phyloP scores from a whole-genome alignment of 2,329 filamentous ascomycete species.

The Bipolaris gigantea region DNA sequence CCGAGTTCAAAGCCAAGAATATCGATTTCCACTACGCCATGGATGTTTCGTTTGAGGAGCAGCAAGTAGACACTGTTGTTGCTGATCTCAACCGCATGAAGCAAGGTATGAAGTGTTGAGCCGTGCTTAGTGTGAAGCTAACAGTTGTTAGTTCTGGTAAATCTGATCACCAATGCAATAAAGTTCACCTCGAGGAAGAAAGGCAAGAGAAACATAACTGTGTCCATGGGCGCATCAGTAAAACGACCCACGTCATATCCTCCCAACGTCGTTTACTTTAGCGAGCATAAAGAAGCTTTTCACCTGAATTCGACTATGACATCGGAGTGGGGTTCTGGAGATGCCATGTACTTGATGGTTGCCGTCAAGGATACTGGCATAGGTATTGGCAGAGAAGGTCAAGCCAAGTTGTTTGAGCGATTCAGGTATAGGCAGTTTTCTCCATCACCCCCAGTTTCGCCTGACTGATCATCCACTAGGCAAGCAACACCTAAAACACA shows the following conservation, averaged over 20 bases:
- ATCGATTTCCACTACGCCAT: slow-evolving; percentile 46
- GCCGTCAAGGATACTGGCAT: slow-evolving; percentile 50
- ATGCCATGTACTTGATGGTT: slow-evolving; percentile 48
- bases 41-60: slow-evolving; percentile 46
- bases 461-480: slow-evolving; percentile 16
- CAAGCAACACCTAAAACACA: slow-evolving; percentile 47
- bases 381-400: slow-evolving; percentile 46
- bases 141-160: slow-evolving; percentile 42
- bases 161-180: slow-evolving; percentile 51
- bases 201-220: slow-evolving; percentile 44
- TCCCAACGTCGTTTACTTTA: slow-evolving; percentile 51
- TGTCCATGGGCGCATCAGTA: slow-evolving; percentile 46
- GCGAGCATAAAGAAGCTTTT: slow-evolving; percentile 38
- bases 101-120: slow-evolving; percentile 25
- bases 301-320: slow-evolving; percentile 48
- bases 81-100: slow-evolving; percentile 45
- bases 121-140: not conserved
- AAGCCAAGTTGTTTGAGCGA: slow-evolving; percentile 48
- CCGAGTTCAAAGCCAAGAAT: slow-evolving; percentile 44
- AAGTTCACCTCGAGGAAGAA: slow-evolving; percentile 51
- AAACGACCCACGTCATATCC: slow-evolving; percentile 48
- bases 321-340: slow-evolving; percentile 47
- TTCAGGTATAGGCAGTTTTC: slow-evolving; percentile 38
- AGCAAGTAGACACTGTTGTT: slow-evolving; percentile 44
- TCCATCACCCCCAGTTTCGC: not conserved